phyloP scores from a whole-genome alignment of 306 rosid species.

The Begonia peltatifolia region DNA sequence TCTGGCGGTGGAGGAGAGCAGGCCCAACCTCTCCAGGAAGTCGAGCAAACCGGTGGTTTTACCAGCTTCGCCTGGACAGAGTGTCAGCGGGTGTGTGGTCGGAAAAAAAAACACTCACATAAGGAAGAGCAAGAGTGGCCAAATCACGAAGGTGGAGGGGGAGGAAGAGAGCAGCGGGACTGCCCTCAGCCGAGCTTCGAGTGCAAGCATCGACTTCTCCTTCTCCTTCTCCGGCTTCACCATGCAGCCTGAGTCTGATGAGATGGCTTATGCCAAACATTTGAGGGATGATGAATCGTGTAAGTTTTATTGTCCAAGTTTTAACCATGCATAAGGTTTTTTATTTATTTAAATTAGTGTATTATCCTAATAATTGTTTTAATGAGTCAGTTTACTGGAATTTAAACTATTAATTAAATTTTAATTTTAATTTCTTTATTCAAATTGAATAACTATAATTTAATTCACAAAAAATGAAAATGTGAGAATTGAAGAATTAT shows the following conservation, averaged over 20 bases:
- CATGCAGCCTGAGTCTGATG: conserved; percentile 50
- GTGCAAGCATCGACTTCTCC: conserved; percentile 93
- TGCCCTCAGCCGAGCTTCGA: conserved; percentile 78
- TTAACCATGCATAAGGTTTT: background rate
- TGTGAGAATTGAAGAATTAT: too few species aligned
- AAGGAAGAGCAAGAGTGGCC: conserved; percentile 80
- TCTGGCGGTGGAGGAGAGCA: conserved; percentile 13
- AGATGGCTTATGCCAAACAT: conserved; percentile 56
- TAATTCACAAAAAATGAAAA: too few species aligned
- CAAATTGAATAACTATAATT: too few species aligned
- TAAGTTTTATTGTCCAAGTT: conserved; percentile 14
- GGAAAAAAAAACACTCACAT: conserved; percentile 51
- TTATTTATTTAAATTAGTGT: too few species aligned
- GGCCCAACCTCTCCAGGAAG: conserved; percentile 37
- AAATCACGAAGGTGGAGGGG: conserved; percentile 46
- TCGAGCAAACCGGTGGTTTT: conserved; percentile 45
- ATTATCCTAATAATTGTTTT: too few species aligned
- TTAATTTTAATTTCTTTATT: too few species aligned
- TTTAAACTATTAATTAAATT: too few species aligned
- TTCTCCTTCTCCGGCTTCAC: conserved; percentile 88
- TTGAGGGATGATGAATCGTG: conserved; percentile 84
- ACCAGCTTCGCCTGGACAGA: conserved; percentile 43
- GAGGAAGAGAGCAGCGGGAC: conserved; percentile 71
- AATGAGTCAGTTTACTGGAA: too few species aligned
- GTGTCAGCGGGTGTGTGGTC: conserved; percentile 8